These are phyloP conservation scores for Ganoderma sinense DNA, from an alignment of 1,284 basidiomycete species.

Conservation along the genomic window DNA sequence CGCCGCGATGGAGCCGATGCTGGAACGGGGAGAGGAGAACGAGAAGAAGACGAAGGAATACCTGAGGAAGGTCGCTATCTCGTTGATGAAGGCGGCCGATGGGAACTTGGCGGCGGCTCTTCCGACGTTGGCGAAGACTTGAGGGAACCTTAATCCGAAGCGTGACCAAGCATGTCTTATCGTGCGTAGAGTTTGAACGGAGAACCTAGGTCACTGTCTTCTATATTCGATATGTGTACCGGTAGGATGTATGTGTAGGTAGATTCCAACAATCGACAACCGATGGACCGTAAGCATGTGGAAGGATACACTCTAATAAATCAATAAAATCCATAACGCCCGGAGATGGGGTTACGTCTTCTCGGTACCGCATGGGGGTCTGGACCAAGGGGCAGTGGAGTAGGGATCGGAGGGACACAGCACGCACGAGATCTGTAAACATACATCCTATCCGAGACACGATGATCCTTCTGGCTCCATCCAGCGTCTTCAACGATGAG, in stretches of 20 bases:
- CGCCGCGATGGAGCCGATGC: slow-evolving; percentile 19
- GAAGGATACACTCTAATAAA: neutral
- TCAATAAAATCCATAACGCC: neutral
- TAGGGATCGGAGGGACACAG: neutral
- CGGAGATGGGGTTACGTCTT: neutral
- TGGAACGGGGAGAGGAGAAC: slow-evolving; percentile 23
- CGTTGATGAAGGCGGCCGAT: slow-evolving; percentile 33
- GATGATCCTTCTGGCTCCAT: neutral
- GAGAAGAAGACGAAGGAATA: slow-evolving; percentile 33
- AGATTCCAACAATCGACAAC: neutral
- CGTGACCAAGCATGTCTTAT: neutral
- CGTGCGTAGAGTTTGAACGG: neutral
- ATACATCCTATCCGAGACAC: neutral
- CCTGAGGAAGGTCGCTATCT: slow-evolving; percentile 32
- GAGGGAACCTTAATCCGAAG: neutral
- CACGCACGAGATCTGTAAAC: neutral
- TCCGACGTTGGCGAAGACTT: neutral
- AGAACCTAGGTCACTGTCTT: neutral
- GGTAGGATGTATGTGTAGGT: neutral
- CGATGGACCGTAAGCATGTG: neutral
- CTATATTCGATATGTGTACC: neutral
- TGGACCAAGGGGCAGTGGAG: neutral
- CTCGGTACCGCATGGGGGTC: neutral
- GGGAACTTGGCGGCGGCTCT: slow-evolving; percentile 27
- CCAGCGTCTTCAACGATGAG: neutral